Conservation (phyloP, 2,329 filamentous ascomycete species). For the Aspergillus puulaauensis region DNA sequence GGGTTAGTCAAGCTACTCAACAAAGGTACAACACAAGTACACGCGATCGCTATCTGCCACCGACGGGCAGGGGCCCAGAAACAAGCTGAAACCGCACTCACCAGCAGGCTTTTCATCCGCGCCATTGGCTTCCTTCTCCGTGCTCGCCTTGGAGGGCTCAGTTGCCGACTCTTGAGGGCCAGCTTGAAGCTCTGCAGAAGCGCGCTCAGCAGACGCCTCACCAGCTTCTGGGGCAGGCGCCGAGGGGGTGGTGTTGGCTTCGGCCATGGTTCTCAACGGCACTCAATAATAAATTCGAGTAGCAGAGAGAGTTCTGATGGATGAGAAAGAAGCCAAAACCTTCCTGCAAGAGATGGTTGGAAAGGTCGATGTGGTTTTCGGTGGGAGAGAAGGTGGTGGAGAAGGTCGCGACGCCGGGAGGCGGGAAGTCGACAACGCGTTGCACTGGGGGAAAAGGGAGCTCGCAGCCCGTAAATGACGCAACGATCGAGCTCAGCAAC, state of each 20-base stretch:
- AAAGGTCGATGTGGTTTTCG: conserved; percentile 25
- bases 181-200: conserved; percentile 26
- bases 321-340: conserved; percentile 13
- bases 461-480: conserved; percentile 23
- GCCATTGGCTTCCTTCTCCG: conserved; percentile 23
- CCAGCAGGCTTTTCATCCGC: conserved; percentile 31
- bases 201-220: conserved; percentile 31
- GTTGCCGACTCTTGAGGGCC: conserved; percentile 19
- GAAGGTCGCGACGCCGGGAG: conserved; percentile 29
- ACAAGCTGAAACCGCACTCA: conserved; percentile 18
- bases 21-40: conserved; percentile 6
- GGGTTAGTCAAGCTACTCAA: conserved; percentile 14
- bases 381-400: conserved; percentile 29
- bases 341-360: conserved; percentile 19
- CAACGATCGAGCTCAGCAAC: conserved; percentile 20
- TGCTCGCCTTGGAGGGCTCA: conserved; percentile 23
- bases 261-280: conserved; percentile 38
- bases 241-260: conserved; percentile 36
- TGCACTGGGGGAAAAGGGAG: conserved; percentile 21
- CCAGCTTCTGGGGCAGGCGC: conserved; percentile 29
- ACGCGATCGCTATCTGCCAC: conserved; percentile 3
- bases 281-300: conserved; percentile 17
- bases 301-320: conserved; percentile 10
- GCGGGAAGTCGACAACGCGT: conserved; percentile 30
- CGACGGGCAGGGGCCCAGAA: background rate